These are phyloP conservation scores for Tricholoma sp. DNA, from an alignment of 768 basidiomycete genomes.

Conservation along the genomic window DNA sequence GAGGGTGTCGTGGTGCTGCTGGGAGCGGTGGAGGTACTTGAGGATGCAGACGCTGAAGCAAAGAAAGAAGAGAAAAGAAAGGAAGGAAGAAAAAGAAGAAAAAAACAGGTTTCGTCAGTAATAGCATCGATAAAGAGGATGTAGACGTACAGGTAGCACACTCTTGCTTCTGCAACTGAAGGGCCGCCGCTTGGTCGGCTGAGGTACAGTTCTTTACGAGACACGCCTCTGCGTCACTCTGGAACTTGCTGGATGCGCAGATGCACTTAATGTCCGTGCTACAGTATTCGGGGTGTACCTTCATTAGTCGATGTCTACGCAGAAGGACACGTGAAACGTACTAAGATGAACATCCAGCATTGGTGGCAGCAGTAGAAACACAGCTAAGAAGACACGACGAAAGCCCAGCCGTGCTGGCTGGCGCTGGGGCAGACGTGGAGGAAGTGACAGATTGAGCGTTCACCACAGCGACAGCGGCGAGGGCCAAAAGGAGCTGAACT, in stretches of 20 bases:
- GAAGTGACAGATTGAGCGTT: background rate
- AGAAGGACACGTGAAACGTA: background rate
- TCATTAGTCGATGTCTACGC: background rate
- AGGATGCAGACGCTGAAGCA: background rate
- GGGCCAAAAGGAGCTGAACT: background rate
- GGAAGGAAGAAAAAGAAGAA: too few species aligned
- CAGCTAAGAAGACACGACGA: background rate
- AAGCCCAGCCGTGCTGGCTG: background rate
- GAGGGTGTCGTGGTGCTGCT: too few species aligned
- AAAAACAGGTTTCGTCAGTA: background rate
- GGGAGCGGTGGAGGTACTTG: background rate
- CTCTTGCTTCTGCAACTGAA: constrained; percentile 21
- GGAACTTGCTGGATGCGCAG: constrained; percentile 34
- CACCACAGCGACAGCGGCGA: background rate
- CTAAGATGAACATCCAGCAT: background rate
- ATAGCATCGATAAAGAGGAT: background rate
- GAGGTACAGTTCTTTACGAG: constrained; percentile 28
- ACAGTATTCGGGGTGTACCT: background rate
- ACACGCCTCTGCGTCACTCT: constrained; percentile 25
- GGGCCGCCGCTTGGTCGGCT: constrained; percentile 24
- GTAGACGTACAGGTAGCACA: constrained; percentile 20
- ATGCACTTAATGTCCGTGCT: constrained; percentile 20
- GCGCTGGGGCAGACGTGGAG: too few species aligned
- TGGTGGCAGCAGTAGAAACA: background rate
- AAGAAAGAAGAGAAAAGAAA: background rate